Evolutionary conservation across 2,329 filamentous ascomycete genomes (phyloP).

Genomic region (Calcarisporium arbuscula): DNA sequence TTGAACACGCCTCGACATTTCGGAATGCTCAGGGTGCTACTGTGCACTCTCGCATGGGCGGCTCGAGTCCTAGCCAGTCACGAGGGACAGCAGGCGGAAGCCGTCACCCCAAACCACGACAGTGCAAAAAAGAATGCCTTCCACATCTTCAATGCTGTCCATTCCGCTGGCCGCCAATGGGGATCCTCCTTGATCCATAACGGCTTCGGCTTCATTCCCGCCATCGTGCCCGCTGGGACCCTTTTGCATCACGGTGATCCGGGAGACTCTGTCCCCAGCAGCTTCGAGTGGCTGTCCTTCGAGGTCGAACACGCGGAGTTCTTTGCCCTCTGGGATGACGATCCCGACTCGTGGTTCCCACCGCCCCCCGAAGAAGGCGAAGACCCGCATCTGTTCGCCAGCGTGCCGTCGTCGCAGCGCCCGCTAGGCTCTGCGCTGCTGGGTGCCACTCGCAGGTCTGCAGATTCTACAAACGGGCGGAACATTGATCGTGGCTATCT

Average conservation of each 20-base stretch:
- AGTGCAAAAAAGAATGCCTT: conserved; percentile 46
- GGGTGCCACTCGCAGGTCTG: background rate
- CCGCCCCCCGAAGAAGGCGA: background rate
- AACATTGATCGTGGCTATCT: conserved; percentile 46
- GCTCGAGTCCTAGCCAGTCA: too few species aligned
- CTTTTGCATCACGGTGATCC: conserved; percentile 61
- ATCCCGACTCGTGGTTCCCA: background rate
- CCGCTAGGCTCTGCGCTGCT: conserved; percentile 6
- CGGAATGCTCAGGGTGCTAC: too few species aligned
- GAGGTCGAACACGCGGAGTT: conserved; percentile 66
- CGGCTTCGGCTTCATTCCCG: conserved; percentile 66
- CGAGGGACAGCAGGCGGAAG: too few species aligned
- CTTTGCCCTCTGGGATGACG: conserved; percentile 54
- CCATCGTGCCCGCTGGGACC: conserved; percentile 56
- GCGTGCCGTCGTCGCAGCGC: background rate
- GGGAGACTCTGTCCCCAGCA: conserved; percentile 37
- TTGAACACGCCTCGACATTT: too few species aligned
- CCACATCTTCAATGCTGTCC: conserved; percentile 66
- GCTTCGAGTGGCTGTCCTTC: conserved; percentile 68
- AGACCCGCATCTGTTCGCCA: too few species aligned
- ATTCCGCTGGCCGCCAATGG: conserved; percentile 69
- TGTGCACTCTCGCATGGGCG: too few species aligned
- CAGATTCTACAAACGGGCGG: too few species aligned
- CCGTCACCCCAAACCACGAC: conserved; percentile 29
- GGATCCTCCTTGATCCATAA: conserved; percentile 69